phyloP scores from a whole-genome alignment of 345 rosid species.

The Lumnitzera littorea region DNA sequence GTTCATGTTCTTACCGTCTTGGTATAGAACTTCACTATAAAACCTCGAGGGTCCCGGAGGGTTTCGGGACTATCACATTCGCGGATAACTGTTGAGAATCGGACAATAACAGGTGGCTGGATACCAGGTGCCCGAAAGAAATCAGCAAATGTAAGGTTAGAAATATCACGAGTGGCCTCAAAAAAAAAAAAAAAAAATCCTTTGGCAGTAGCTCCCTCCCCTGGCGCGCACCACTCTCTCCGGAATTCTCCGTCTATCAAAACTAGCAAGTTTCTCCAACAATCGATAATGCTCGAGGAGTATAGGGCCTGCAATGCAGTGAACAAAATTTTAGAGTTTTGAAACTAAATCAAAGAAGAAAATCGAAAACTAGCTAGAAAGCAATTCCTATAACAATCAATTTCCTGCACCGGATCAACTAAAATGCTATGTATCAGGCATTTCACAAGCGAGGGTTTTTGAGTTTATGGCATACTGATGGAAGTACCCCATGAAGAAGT shows the following conservation, averaged over 20 bases:
- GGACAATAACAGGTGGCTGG: constrained; percentile 87
- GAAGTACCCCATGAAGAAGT: too few relatives aligned
- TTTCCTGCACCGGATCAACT: too few relatives aligned
- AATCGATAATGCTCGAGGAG: constrained; percentile 90
- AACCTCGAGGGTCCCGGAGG: constrained; percentile 88
- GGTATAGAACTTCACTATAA: constrained; percentile 89
- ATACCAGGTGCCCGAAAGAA: constrained; percentile 84
- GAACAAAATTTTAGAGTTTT: background rate
- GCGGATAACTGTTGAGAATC: constrained; percentile 92
- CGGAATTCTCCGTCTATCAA: constrained; percentile 82
- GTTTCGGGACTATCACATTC: constrained; percentile 98
- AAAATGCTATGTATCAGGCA: background rate
- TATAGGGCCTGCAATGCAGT: constrained; percentile 52
- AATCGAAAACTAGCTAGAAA: background rate
- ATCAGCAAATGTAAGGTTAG: constrained; percentile 74
- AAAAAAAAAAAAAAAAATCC: constrained; percentile 46
- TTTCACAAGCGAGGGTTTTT: too few relatives aligned
- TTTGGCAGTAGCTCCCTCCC: constrained; percentile 78
- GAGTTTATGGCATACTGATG: too few relatives aligned
- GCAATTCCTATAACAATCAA: too few relatives aligned
- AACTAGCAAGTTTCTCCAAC: constrained; percentile 80
- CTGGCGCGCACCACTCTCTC: constrained; percentile 94
- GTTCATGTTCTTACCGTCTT: constrained; percentile 45
- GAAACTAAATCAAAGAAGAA: background rate
- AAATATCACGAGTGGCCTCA: constrained; percentile 84